These are phyloP conservation scores for Punctularia strigosozonata DNA, from an alignment of 768 basidiomycete species.

Conservation along the genomic window DNA sequence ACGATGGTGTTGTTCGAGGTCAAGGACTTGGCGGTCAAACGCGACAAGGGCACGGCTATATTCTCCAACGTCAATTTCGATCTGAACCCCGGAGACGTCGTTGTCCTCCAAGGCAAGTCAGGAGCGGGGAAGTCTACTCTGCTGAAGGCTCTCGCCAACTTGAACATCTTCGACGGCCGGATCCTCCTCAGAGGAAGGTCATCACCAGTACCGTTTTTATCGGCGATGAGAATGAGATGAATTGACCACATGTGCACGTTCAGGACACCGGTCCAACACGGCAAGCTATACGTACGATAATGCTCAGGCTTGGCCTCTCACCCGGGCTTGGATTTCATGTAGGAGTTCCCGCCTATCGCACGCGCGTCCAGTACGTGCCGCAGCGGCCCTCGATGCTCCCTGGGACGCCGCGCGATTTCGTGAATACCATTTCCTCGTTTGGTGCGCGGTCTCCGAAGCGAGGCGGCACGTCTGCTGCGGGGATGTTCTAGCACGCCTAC, in stretches of 20 bases:
- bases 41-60: conserved; percentile 35
- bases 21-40: too few relatives aligned
- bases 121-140: conserved; percentile 77
- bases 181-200: conserved; percentile 62
- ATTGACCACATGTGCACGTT: not conserved
- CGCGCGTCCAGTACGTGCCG: conserved; percentile 74
- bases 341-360: conserved; percentile 74
- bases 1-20: too few relatives aligned
- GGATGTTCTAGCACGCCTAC: conserved; percentile 13
- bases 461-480: not conserved
- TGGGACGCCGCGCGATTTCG: conserved; percentile 66
- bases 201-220: conserved; percentile 7
- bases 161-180: conserved; percentile 58
- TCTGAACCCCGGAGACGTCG: conserved; percentile 61
- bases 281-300: not conserved
- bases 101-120: conserved; percentile 70
- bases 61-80: conserved; percentile 51
- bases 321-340: conserved; percentile 1
- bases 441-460: conserved; percentile 24
- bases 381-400: conserved; percentile 83
- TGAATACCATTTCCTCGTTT: conserved; percentile 44
- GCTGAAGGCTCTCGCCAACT: conserved; percentile 74
- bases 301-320: not conserved
- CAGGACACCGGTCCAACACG: conserved; percentile 1
- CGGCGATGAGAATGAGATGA: too few relatives aligned